Percentiles rank a stretch among this genome's conserved stretches.
phyloP scores from a whole-genome alignment of 2,329 filamentous ascomycete genomes.

The Calcarisporium arbuscula region DNA sequence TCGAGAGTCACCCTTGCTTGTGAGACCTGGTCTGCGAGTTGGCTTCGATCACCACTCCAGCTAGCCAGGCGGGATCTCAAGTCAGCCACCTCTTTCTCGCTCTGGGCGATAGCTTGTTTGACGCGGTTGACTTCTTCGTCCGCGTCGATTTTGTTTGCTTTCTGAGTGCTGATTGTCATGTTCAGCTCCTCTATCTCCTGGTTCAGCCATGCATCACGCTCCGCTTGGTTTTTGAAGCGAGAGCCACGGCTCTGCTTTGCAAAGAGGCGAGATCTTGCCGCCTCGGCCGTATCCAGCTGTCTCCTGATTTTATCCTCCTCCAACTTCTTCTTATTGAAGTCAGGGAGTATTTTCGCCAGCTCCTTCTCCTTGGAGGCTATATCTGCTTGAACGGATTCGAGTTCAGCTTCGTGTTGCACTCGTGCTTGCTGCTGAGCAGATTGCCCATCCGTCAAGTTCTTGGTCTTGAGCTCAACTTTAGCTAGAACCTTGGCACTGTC shows the following conservation, averaged over 20 bases:
- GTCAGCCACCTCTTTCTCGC: conserved; percentile 66
- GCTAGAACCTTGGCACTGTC: conserved; percentile 75
- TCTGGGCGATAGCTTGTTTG: conserved; percentile 60
- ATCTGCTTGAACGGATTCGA: conserved; percentile 64
- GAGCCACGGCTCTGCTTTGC: conserved; percentile 87
- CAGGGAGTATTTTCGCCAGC: conserved; percentile 66
- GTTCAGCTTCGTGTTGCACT: conserved; percentile 62
- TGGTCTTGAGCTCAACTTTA: conserved; percentile 79
- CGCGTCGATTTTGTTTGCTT: conserved; percentile 77
- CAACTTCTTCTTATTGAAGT: conserved; percentile 66
- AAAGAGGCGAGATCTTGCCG: conserved; percentile 70
- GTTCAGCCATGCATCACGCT: conserved; percentile 78
- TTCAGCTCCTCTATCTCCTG: conserved; percentile 77
- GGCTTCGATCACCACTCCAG: conserved; percentile 67
- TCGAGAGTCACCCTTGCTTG: conserved; percentile 73
- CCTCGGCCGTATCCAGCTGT: conserved; percentile 70
- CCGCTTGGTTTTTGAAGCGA: conserved; percentile 80
- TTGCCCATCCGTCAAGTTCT: conserved; percentile 76
- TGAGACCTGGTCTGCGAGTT: conserved; percentile 67
- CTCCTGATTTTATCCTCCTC: conserved; percentile 66
- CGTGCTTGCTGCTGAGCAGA: conserved; percentile 69
- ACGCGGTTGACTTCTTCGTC: conserved; percentile 74
- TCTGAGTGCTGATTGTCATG: conserved; percentile 68
- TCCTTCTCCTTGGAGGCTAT: conserved; percentile 74
- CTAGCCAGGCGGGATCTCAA: conserved; percentile 70